A percentile compares a stretch with the other conserved stretches of the same genome.
Conservation (phyloP, 2,329 filamentous ascomycete genomes). For the Epichloe coenophiala region DNA sequence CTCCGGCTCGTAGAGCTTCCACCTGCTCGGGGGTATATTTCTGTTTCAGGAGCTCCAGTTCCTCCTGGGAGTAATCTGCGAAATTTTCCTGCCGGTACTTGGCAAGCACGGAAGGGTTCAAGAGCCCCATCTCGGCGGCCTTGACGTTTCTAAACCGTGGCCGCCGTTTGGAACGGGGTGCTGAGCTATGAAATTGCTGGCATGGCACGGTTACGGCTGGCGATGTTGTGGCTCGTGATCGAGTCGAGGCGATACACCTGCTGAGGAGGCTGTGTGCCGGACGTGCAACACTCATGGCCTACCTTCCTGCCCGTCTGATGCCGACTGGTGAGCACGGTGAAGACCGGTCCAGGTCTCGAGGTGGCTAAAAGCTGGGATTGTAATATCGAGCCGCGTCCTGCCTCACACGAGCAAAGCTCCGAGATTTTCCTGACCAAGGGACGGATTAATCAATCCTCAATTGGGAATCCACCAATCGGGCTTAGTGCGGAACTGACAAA, state of each 20-base stretch:
- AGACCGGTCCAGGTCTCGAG: background rate
- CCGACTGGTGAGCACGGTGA: background rate
- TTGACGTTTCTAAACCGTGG: constrained; percentile 40
- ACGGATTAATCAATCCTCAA: background rate
- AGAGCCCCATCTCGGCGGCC: constrained; percentile 37
- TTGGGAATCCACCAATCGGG: constrained; percentile 4
- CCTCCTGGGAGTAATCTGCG: constrained; percentile 52
- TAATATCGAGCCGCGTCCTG: background rate
- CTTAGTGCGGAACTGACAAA: background rate
- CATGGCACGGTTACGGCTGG: constrained; percentile 17
- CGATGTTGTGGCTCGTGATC: constrained; percentile 12
- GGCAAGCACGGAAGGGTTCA: constrained; percentile 28
- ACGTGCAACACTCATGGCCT: constrained; percentile 41
- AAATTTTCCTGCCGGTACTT: constrained; percentile 35
- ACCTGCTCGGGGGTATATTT: constrained; percentile 72
- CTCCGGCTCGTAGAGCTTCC: constrained; percentile 67
- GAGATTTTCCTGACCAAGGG: constrained; percentile 19
- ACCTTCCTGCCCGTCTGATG: background rate
- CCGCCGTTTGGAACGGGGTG: constrained; percentile 30
- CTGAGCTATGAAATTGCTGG: constrained; percentile 38
- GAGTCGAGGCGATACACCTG: constrained; percentile 30
- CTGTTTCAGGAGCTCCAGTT: constrained; percentile 46
- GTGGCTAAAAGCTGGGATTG: background rate
- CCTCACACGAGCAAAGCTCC: constrained; percentile 13
- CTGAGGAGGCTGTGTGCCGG: constrained; percentile 40